Percentiles rank a stretch among this genome's conserved stretches.
Conservation (phyloP, 768 basidiomycete species). For the Gloeostereum incarnatum region DNA sequence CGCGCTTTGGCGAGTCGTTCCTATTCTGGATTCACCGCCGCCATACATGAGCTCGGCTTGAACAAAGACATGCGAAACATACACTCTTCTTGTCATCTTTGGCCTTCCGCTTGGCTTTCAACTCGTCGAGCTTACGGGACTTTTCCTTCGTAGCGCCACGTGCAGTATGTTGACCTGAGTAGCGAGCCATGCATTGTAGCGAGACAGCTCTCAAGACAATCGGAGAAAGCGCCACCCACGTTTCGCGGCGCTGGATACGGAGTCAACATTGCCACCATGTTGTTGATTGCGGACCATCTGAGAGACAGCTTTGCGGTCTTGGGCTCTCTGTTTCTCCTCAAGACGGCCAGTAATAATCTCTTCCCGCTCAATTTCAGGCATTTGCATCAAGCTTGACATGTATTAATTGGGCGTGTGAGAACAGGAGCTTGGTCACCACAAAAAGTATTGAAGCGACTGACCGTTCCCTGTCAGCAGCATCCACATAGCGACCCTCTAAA, state of each 20-base stretch:
- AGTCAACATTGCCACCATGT: slow-evolving; percentile 41
- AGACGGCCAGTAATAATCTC: slow-evolving; percentile 71
- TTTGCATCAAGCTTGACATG: slow-evolving; percentile 51
- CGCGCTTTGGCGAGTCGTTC: slow-evolving; percentile 51
- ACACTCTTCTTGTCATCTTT: slow-evolving; percentile 87
- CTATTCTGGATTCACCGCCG: slow-evolving; percentile 23
- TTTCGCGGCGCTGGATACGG: slow-evolving; percentile 67
- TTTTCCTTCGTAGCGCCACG: slow-evolving; percentile 79
- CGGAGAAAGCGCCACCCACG: slow-evolving; percentile 33
- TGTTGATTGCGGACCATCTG: slow-evolving; percentile 66
- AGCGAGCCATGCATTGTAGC: slow-evolving; percentile 6
- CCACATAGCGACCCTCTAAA: slow-evolving; percentile 83
- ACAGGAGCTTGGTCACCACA: slow-evolving; percentile 16
- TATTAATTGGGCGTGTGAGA: slow-evolving; percentile 12
- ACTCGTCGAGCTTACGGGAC: slow-evolving; percentile 67
- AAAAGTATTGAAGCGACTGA: slow-evolving; percentile 31
- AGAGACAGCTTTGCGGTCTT: slow-evolving; percentile 63
- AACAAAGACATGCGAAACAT: slow-evolving; percentile 14
- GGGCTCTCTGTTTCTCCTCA: slow-evolving; percentile 70
- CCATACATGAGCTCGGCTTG: not conserved
- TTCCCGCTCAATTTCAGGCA: slow-evolving; percentile 89
- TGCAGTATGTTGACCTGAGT: slow-evolving; percentile 60
- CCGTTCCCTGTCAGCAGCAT: slow-evolving; percentile 77
- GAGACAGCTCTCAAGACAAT: slow-evolving; percentile 1
- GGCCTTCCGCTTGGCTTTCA: slow-evolving; percentile 80